These are phyloP conservation scores for Cordyceps javanica DNA, from an alignment of 2,329 filamentous ascomycete species.

Conservation along the genomic window DNA sequence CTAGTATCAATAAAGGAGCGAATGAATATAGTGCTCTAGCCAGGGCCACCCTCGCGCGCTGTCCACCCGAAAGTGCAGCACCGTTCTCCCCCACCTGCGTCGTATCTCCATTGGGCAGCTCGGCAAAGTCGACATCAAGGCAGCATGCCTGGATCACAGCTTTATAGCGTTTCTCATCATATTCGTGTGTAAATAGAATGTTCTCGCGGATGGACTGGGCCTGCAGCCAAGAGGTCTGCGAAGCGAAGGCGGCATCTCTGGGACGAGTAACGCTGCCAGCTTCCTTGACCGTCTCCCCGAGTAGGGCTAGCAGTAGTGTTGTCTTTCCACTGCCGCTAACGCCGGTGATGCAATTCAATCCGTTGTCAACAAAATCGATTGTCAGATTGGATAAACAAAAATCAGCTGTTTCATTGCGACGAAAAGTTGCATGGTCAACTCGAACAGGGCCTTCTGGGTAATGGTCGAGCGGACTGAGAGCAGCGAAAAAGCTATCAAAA, in stretches of 20 bases:
- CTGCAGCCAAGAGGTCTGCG: conserved; percentile 52
- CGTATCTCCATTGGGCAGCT: conserved; percentile 43
- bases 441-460: conserved; percentile 44
- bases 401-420: conserved; percentile 41
- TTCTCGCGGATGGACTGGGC: conserved; percentile 50
- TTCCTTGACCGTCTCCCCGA: conserved; percentile 49
- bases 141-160: conserved; percentile 51
- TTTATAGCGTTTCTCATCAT: conserved; percentile 48
- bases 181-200: conserved; percentile 45
- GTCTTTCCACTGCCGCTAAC: conserved; percentile 53
- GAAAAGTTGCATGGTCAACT: conserved; percentile 40
- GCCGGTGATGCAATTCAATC: conserved; percentile 48
- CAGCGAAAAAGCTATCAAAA: conserved; percentile 48
- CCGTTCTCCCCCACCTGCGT: conserved; percentile 50
- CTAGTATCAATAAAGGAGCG: conserved; percentile 47
- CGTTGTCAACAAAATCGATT: conserved; percentile 47
- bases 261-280: conserved; percentile 41
- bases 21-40: conserved; percentile 53
- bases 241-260: conserved; percentile 48
- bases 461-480: conserved; percentile 39
- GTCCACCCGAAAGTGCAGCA: conserved; percentile 49
- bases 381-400: conserved; percentile 44
- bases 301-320: conserved; percentile 46
- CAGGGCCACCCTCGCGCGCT: conserved; percentile 50
- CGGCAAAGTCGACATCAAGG: conserved; percentile 42